phyloP scores from a whole-genome alignment of 192 early-diverging fungal species.

The Podila minutissima region DNA sequence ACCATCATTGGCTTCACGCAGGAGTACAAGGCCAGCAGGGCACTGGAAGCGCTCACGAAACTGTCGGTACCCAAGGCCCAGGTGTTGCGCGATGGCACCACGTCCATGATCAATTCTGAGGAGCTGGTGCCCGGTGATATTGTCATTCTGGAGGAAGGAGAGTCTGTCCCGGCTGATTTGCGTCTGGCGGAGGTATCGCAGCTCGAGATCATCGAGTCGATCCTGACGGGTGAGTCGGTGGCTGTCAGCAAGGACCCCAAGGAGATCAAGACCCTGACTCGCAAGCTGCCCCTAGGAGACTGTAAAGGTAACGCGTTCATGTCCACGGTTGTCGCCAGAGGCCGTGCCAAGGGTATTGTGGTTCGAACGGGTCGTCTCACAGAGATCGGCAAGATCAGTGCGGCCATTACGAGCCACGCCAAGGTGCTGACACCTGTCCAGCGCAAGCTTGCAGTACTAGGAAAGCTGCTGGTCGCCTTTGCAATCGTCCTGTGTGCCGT shows the following conservation, averaged over 20 bases:
- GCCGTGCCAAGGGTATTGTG: slow-evolving; percentile 92
- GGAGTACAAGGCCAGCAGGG: slow-evolving; percentile 95
- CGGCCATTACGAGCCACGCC: slow-evolving; percentile 76
- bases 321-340: slow-evolving; percentile 91
- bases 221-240: slow-evolving; percentile 86
- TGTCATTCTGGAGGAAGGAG: slow-evolving; percentile 84
- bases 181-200: slow-evolving; percentile 79
- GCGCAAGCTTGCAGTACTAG: slow-evolving; percentile 80
- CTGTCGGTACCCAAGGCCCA: slow-evolving; percentile 74
- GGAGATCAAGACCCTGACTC: slow-evolving; percentile 74
- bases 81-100: slow-evolving; percentile 77
- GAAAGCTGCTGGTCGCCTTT: slow-evolving; percentile 85
- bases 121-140: slow-evolving; percentile 86
- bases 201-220: slow-evolving; percentile 82
- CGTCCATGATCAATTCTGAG: slow-evolving; percentile 68
- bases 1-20: slow-evolving; percentile 93
- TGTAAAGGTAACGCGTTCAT: slow-evolving; percentile 98
- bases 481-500: slow-evolving; percentile 83
- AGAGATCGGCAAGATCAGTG: slow-evolving; percentile 95
- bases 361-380: slow-evolving; percentile 88
- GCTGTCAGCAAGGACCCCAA: slow-evolving; percentile 70
- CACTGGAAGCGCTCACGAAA: slow-evolving; percentile 79
- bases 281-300: slow-evolving; percentile 80
- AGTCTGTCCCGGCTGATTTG: slow-evolving; percentile 83
- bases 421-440: slow-evolving; percentile 74